Evolutionary conservation across 2,329 filamentous ascomycete genomes (phyloP).

Genomic region (Purpureocillium lavendulum): DNA sequence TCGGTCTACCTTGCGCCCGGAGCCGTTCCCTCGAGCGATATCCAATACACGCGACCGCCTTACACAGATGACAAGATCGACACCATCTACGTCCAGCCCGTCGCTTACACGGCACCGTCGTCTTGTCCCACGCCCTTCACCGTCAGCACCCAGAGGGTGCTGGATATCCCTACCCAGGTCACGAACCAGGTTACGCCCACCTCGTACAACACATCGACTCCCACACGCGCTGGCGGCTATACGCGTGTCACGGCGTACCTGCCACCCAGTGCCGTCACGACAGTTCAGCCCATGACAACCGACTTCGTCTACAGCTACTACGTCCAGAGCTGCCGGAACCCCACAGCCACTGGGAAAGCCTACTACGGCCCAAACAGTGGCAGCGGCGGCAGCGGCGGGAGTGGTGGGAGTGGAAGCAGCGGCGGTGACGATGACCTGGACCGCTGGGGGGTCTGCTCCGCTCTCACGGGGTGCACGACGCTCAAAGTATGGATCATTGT

Average conservation of each 20-base stretch:
- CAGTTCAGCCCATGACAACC: constrained; percentile 1
- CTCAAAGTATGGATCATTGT: constrained; percentile 13
- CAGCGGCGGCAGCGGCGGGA: neutral
- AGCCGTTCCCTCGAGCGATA: constrained; percentile 3
- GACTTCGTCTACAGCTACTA: constrained; percentile 13
- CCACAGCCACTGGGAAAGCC: constrained; percentile 6
- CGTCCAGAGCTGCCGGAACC: constrained; percentile 10
- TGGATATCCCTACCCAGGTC: constrained; percentile 3
- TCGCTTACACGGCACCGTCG: constrained; percentile 15
- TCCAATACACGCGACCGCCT: constrained; percentile 7
- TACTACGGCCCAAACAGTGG: neutral
- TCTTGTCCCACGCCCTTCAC: constrained; percentile 18
- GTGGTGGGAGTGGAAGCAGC: no score
- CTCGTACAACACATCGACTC: no score
- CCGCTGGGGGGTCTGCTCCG: neutral
- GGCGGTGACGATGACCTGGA: neutral
- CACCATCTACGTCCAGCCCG: constrained; percentile 9
- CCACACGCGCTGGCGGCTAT: no score
- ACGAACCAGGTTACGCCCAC: no score
- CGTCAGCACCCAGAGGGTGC: constrained; percentile 8
- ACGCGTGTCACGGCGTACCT: constrained; percentile 7
- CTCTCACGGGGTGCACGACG: constrained; percentile 2
- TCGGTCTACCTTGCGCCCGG: constrained; percentile 7
- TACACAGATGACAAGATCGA: constrained; percentile 3
- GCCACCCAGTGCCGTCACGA: constrained; percentile 4